Percentiles rank a stretch among this genome's conserved stretches.
These are phyloP conservation scores for Penicillium roqueforti DNA, from an alignment of 495 filamentous ascomycete genomes.

Conservation along the genomic window DNA sequence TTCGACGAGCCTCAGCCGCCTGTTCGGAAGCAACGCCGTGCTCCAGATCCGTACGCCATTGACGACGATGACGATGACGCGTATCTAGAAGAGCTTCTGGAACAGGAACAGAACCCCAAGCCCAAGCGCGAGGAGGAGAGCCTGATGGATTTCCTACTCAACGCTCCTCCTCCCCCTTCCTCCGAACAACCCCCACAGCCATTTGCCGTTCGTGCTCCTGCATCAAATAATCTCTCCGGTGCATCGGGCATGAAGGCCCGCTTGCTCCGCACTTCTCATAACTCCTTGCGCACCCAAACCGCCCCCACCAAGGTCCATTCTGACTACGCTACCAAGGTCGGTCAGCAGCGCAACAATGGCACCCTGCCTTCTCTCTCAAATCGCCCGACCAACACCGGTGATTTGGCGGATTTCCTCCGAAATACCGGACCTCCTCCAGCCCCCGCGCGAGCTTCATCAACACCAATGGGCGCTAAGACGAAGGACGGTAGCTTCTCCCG, in stretches of 20 bases:
- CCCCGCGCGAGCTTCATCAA: conserved; percentile 19
- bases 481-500: conserved; percentile 35
- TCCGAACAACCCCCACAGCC: conserved; percentile 44
- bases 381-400: conserved; percentile 54
- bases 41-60: conserved; percentile 87
- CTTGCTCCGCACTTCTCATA: conserved; percentile 44
- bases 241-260: conserved; percentile 59
- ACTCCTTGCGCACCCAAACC: conserved; percentile 33
- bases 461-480: conserved; percentile 15
- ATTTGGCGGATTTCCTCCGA: conserved; percentile 75
- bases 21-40: conserved; percentile 65
- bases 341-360: conserved; percentile 34
- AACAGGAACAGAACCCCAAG: conserved; percentile 30
- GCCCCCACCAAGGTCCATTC: conserved; percentile 18
- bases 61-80: conserved; percentile 81
- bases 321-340: conserved; percentile 41
- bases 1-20: conserved; percentile 35
- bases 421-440: conserved; percentile 72
- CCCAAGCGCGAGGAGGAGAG: conserved; percentile 57
- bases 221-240: conserved; percentile 36
- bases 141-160: conserved; percentile 83
- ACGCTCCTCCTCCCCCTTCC: conserved; percentile 74
- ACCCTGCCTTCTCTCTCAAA: conserved; percentile 25
- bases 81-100: conserved; percentile 56
- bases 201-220: conserved; percentile 21